Conservation (phyloP, 495 filamentous ascomycete species). For the Penicillium arizonense region DNA sequence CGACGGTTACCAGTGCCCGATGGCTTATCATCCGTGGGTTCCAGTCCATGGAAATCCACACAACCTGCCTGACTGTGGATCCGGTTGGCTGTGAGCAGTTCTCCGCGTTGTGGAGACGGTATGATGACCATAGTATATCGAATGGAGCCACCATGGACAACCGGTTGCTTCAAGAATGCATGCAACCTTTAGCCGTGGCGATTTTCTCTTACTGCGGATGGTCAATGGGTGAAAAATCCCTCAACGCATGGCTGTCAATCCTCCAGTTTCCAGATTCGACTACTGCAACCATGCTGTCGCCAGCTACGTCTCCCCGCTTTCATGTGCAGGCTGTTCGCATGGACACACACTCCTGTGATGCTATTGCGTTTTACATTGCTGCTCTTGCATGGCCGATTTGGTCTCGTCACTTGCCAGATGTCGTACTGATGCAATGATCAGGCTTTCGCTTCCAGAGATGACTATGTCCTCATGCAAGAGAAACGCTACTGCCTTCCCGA, state of each 20-base stretch:
- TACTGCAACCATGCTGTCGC: conserved; percentile 35
- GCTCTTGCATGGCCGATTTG: conserved; percentile 40
- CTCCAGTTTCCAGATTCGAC: conserved; percentile 27
- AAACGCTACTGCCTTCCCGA: conserved; percentile 17
- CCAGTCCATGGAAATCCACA: conserved; percentile 31
- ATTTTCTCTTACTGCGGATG: conserved; percentile 28
- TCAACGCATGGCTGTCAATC: conserved; percentile 32
- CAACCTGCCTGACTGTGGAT: conserved; percentile 28
- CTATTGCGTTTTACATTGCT: conserved; percentile 31
- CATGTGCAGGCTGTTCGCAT: conserved; percentile 32
- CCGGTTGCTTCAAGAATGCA: conserved; percentile 43
- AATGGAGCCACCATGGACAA: conserved; percentile 34
- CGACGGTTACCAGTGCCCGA: conserved; percentile 35
- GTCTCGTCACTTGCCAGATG: conserved; percentile 39
- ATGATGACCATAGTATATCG: conserved; percentile 35
- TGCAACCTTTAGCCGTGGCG: conserved; percentile 41
- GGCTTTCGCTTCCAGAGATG: conserved; percentile 24
- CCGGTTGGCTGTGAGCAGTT: conserved; percentile 37
- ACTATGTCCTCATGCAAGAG: conserved; percentile 28
- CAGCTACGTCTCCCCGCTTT: conserved; percentile 37
- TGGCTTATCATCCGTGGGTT: conserved; percentile 39
- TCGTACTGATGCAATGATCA: conserved; percentile 38
- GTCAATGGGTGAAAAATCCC: conserved; percentile 41
- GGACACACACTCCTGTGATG: conserved; percentile 23
- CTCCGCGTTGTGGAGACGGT: conserved; percentile 36